phyloP scores from a whole-genome alignment of 1,139 yeast genomes.

The Zygoascus sp. region DNA sequence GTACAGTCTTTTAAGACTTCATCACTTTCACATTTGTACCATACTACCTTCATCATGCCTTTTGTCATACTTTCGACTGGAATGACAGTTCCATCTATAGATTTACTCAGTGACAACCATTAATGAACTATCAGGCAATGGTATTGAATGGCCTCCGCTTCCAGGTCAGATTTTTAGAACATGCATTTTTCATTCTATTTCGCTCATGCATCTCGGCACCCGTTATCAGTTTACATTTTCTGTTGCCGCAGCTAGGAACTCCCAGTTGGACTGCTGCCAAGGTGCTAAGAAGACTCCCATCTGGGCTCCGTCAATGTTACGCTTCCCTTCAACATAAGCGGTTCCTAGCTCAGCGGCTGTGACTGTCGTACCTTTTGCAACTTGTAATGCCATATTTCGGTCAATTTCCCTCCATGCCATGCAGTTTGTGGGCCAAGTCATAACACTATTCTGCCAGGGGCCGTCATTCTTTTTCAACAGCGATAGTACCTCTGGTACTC shows the following conservation, averaged over 20 bases:
- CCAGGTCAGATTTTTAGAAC: too few relatives aligned
- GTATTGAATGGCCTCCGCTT: too few relatives aligned
- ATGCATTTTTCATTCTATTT: too few relatives aligned
- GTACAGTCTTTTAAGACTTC: too few relatives aligned
- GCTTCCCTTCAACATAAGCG: conserved; percentile 42
- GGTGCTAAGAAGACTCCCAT: conserved; percentile 28
- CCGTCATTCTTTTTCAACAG: conserved; percentile 31
- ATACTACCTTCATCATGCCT: too few relatives aligned
- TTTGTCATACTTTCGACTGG: too few relatives aligned
- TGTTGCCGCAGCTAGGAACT: conserved; percentile 15
- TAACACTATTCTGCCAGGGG: conserved; percentile 67
- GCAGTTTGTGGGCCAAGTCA: conserved; percentile 67
- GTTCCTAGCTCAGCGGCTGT: conserved; percentile 50
- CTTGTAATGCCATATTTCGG: conserved; percentile 49
- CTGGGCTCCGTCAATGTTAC: conserved; percentile 20
- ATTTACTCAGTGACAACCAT: too few relatives aligned
- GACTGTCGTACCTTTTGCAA: conserved; percentile 38
- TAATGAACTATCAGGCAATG: too few relatives aligned
- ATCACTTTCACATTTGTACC: too few relatives aligned
- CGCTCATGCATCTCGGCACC: too few relatives aligned
- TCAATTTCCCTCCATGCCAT: conserved; percentile 65
- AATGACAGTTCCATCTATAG: too few relatives aligned
- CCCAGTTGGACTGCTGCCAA: conserved; percentile 25
- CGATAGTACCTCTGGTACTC: conserved; percentile 48
- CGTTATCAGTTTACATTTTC: background rate